Evolutionary conservation across 2,329 filamentous ascomycete species (phyloP).

Genomic region (Arthroderma sp.): DNA sequence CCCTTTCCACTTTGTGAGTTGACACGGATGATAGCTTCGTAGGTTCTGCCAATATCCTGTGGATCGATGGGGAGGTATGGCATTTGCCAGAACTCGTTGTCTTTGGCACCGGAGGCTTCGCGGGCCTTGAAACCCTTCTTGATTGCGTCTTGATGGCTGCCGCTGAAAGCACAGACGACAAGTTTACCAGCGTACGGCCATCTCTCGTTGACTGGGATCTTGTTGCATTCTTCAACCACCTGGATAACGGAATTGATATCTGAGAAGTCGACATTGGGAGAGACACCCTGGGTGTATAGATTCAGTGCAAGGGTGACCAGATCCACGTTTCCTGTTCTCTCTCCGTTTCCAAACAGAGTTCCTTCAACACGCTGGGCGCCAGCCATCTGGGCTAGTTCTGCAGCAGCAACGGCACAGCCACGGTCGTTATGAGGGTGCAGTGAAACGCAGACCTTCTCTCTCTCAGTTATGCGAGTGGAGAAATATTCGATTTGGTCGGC

Average conservation of each 20-base stretch:
- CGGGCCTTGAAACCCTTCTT: slow-evolving; percentile 69
- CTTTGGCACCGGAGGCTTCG: slow-evolving; percentile 43
- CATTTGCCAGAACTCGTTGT: slow-evolving; percentile 64
- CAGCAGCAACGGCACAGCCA: slow-evolving; percentile 76
- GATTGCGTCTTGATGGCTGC: slow-evolving; percentile 90
- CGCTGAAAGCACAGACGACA: slow-evolving; percentile 84
- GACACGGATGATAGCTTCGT: slow-evolving; percentile 94
- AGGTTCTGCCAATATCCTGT: slow-evolving; percentile 85
- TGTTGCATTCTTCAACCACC: slow-evolving; percentile 81
- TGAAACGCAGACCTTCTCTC: slow-evolving; percentile 77
- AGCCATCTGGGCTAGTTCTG: slow-evolving; percentile 90
- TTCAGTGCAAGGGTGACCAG: slow-evolving; percentile 86
- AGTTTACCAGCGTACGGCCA: slow-evolving; percentile 84
- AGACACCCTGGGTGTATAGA: slow-evolving; percentile 84
- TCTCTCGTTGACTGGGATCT: slow-evolving; percentile 82
- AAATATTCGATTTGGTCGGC: slow-evolving; percentile 97
- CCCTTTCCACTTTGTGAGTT: slow-evolving; percentile 95
- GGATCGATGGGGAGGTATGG: slow-evolving; percentile 91
- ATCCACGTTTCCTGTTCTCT: slow-evolving; percentile 91
- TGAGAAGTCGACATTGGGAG: slow-evolving; percentile 79
- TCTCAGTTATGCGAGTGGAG: slow-evolving; percentile 67
- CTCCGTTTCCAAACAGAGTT: slow-evolving; percentile 86
- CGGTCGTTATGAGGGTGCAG: slow-evolving; percentile 93
- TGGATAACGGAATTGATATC: slow-evolving; percentile 77
- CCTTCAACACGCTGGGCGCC: slow-evolving; percentile 90